Percentiles rank a stretch among this genome's conserved stretches.
Evolutionary conservation across 2,329 filamentous ascomycete species (phyloP).

Genomic region (Pseudogymnoascus sp.): DNA sequence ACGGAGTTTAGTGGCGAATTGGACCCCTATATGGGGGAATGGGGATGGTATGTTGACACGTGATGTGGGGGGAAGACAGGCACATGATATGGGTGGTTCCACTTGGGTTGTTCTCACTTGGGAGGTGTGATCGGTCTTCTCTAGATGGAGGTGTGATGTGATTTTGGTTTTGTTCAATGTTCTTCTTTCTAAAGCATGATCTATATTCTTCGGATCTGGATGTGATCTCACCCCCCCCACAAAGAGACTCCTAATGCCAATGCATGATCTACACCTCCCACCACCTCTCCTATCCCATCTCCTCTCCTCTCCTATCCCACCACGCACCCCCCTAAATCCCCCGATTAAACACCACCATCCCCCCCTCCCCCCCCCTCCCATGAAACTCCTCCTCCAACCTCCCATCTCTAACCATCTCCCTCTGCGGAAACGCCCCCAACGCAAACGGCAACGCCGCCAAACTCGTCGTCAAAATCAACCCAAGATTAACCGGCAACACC

Average conservation of each 20-base stretch:
- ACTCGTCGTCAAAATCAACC: conserved; percentile 76
- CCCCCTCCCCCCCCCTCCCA: conserved; percentile 66
- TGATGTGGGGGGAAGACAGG: not conserved
- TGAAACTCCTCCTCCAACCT: conserved; percentile 81
- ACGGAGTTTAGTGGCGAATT: not conserved
- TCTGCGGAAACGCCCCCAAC: conserved; percentile 83
- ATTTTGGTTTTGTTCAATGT: not conserved
- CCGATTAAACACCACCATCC: conserved; percentile 91
- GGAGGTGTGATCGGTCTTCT: not conserved
- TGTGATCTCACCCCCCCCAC: not conserved
- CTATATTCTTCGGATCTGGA: not conserved
- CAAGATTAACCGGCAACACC: conserved; percentile 76
- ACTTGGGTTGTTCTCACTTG: not conserved
- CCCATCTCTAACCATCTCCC: conserved; percentile 69
- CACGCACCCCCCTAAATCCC: conserved; percentile 53
- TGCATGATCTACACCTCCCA: not conserved
- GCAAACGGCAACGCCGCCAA: conserved; percentile 84
- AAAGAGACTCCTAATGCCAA: not conserved
- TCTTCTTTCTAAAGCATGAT: not conserved
- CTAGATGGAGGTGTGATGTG: not conserved
- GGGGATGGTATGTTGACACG: not conserved
- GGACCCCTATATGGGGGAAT: not conserved
- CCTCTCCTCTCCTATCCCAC: not conserved
- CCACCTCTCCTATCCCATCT: no score
- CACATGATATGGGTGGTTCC: not conserved